Conservation (phyloP, 2,329 filamentous ascomycete species). For the Nemania sp. region DNA sequence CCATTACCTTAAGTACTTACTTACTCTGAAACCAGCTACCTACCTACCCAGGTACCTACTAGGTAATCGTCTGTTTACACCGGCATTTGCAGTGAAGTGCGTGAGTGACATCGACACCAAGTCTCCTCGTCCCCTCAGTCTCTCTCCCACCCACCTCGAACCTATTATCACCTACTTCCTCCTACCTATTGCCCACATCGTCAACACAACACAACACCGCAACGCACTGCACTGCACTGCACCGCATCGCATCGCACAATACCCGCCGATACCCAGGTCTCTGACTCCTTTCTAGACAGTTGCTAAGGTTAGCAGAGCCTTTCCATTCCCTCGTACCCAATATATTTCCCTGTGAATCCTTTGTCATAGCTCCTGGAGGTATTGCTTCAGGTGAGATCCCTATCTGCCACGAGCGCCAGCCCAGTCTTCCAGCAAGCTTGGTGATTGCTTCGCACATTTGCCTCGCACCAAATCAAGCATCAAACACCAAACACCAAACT, state of each 20-base stretch:
- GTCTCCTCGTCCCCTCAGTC: neutral
- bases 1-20: neutral
- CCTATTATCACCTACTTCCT: slow-evolving; percentile 27
- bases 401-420: neutral
- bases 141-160: neutral
- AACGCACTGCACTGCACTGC: neutral
- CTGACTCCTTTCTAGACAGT: slow-evolving; percentile 6
- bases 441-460: slow-evolving; percentile 16
- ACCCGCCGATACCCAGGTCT: neutral
- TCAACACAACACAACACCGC: neutral
- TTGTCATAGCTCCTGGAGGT: neutral
- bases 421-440: neutral
- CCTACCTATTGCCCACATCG: slow-evolving; percentile 9
- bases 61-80: neutral
- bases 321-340: slow-evolving; percentile 18
- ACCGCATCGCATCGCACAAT: neutral
- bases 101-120: neutral
- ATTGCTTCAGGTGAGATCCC: neutral
- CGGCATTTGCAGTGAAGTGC: neutral
- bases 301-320: slow-evolving; percentile 11
- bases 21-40: neutral
- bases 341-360: neutral
- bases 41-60: neutral
- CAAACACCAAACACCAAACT: neutral
- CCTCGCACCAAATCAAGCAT: slow-evolving; percentile 1